A percentile compares a stretch with the other conserved stretches of the same genome.
Evolutionary conservation across 140 eudicot genomes (phyloP).

Genomic region (Erigeron philadelphicus): DNA sequence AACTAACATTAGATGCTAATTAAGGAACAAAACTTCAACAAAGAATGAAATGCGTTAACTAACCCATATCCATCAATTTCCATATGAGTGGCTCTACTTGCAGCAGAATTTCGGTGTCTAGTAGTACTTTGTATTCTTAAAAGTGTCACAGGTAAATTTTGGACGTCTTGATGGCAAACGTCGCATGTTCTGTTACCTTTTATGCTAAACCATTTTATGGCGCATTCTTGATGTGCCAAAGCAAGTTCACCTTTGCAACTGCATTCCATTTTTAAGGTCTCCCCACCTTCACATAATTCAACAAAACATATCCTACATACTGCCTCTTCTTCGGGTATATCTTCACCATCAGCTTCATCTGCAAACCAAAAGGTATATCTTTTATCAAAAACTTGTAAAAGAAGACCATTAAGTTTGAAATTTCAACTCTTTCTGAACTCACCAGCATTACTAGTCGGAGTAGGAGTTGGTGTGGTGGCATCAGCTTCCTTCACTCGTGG

Average conservation of each 20-base stretch:
- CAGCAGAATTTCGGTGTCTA: constrained; percentile 32
- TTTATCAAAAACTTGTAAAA: constrained; percentile 4
- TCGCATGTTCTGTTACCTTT: constrained; percentile 92
- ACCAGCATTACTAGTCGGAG: constrained; percentile 44
- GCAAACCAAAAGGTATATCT: constrained; percentile 18
- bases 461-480: constrained; percentile 30
- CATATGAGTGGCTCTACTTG: constrained; percentile 31
- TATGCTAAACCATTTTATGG: constrained; percentile 85
- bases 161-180: constrained; percentile 82
- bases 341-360: constrained; percentile 51
- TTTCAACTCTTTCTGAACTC: constrained; percentile 8
- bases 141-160: constrained; percentile 76
- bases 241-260: constrained; percentile 97
- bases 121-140: constrained; percentile 57
- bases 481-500: constrained; percentile 50
- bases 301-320: constrained; percentile 86
- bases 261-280: constrained; percentile 89
- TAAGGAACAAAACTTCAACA: constrained; percentile 15
- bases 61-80: constrained; percentile 64
- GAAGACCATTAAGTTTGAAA: background rate
- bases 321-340: constrained; percentile 95
- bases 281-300: constrained; percentile 91
- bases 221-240: constrained; percentile 92
- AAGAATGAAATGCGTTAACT: constrained; percentile 18
- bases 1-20: constrained; percentile 18